Conservation (phyloP, 2,329 filamentous ascomycete species). For the Verruconis gallopava region DNA sequence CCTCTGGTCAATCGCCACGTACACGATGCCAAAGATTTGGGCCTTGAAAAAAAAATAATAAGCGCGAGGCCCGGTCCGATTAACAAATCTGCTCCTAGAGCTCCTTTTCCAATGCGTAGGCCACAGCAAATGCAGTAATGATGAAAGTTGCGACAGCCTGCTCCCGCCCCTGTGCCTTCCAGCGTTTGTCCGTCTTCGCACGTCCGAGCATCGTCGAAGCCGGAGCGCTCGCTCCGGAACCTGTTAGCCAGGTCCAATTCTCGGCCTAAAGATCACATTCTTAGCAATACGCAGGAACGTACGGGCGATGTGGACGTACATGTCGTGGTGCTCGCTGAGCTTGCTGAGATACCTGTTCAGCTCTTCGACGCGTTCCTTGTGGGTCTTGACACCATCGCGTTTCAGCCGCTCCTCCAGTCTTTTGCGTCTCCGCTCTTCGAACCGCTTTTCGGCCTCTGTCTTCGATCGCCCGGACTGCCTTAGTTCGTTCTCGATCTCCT, state of each 20-base stretch:
- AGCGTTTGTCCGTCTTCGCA: no score
- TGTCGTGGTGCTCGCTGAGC: constrained; percentile 94
- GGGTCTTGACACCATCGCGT: constrained; percentile 82
- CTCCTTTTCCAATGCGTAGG: no score
- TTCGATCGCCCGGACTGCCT: constrained; percentile 33
- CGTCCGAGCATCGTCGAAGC: no score
- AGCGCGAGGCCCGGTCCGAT: no score
- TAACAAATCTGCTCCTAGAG: no score
- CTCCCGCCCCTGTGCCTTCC: no score
- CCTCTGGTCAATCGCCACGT: no score
- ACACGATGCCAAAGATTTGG: no score
- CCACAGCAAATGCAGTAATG: no score
- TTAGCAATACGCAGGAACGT: constrained; percentile 14
- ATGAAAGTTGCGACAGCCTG: no score
- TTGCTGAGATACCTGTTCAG: constrained; percentile 86
- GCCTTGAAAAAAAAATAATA: no score
- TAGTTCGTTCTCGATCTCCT: constrained; percentile 19
- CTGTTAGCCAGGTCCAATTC: constrained; percentile 47
- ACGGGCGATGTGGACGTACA: constrained; percentile 43
- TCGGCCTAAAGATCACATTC: constrained; percentile 28
- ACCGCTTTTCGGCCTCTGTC: constrained; percentile 70
- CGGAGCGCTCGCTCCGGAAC: no score
- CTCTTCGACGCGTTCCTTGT: constrained; percentile 93
- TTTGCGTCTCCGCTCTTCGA: constrained; percentile 71
- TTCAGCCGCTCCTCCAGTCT: constrained; percentile 70